Percentiles rank a stretch among this genome's conserved stretches.
Conservation (phyloP, 208 protist genomes). For the Acanthamoeba royreba region DNA sequence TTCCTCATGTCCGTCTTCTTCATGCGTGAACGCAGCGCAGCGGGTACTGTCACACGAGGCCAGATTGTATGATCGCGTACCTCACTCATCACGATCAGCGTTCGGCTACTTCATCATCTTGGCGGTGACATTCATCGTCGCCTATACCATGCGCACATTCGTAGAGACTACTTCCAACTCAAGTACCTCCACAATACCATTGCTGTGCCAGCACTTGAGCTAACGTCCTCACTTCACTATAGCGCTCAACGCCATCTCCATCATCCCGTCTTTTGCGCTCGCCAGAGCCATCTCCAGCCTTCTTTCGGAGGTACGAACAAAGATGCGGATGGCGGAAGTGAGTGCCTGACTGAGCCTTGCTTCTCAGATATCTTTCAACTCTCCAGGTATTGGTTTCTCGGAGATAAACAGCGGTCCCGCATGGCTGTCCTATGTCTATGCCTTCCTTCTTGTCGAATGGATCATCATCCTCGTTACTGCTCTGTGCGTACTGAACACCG, state of each 20-base stretch:
- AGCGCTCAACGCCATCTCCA: background rate
- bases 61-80: background rate
- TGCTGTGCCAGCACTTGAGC: background rate
- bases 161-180: background rate
- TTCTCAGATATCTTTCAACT: background rate
- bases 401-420: background rate
- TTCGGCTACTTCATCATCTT: background rate
- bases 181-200: background rate
- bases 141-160: background rate
- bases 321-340: no score
- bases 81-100: no score
- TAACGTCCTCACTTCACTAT: background rate
- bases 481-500: background rate
- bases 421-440: background rate
- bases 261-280: background rate
- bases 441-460: background rate
- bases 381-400: background rate
- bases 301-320: background rate
- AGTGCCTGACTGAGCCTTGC: no score
- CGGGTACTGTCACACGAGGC: background rate
- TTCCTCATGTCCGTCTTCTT: conserved; percentile 49
- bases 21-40: background rate
- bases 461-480: background rate
- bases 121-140: background rate
- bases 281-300: background rate